phyloP scores from a whole-genome alignment of 1,139 yeast species.

The Yamadazyma songkhlaensis region DNA sequence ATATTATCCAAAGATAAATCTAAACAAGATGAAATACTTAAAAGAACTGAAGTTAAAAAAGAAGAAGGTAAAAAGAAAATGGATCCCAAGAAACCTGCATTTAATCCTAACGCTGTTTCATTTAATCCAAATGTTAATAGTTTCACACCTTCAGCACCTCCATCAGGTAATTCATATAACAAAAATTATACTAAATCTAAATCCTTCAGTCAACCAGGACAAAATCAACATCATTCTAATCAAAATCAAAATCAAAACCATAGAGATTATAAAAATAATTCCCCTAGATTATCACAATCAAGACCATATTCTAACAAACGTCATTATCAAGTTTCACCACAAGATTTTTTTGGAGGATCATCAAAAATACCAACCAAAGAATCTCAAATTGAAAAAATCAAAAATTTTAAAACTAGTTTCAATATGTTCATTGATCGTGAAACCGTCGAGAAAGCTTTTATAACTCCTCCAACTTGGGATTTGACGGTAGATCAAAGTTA shows the following conservation, averaged over 20 bases:
- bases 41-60: conserved; percentile 18
- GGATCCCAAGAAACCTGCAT: conserved; percentile 57
- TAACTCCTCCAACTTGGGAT: conserved; percentile 81
- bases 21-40: conserved; percentile 59
- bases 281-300: conserved; percentile 32
- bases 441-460: conserved; percentile 57
- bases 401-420: conserved; percentile 47
- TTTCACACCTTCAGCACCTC: conserved; percentile 7
- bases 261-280: conserved; percentile 19
- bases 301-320: conserved; percentile 37
- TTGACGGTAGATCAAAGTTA: conserved; percentile 55
- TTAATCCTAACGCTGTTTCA: conserved; percentile 68
- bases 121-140: conserved; percentile 54
- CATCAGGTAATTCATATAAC: conserved; percentile 17
- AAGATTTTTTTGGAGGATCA: conserved; percentile 49
- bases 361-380: conserved; percentile 47
- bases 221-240: conserved; percentile 9
- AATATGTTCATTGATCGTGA: conserved; percentile 53
- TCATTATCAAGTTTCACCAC: conserved; percentile 41
- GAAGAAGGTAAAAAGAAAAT: conserved; percentile 36
- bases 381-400: conserved; percentile 32
- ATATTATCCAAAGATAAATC: conserved; percentile 66
- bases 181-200: conserved; percentile 11
- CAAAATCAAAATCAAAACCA: conserved; percentile 1
- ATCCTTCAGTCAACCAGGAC: conserved; percentile 2